Evolutionary conservation across 2,329 filamentous ascomycete species (phyloP).

Genomic region (Aspergillus phoenicis): DNA sequence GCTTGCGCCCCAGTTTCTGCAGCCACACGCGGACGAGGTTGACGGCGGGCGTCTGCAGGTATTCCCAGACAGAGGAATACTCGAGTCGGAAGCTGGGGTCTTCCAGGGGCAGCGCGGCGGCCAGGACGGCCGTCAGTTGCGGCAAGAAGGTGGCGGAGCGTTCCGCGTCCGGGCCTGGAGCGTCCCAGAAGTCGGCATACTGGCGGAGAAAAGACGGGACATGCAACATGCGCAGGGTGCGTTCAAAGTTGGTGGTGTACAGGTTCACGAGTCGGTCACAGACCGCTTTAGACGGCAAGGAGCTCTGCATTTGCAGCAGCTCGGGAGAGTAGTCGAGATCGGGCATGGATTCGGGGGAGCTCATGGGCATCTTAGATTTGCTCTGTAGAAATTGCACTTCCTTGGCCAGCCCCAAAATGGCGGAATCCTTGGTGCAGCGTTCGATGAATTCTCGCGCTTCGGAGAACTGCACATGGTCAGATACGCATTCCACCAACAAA

Average conservation of each 20-base stretch:
- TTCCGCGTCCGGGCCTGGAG: constrained; percentile 8
- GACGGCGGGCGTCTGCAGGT: constrained; percentile 20
- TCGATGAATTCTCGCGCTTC: constrained; percentile 27
- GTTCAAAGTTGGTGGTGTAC: constrained; percentile 26
- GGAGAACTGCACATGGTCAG: constrained; percentile 18
- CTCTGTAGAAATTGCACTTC: constrained; percentile 30
- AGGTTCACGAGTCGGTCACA: constrained; percentile 22
- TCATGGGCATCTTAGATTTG: constrained; percentile 16
- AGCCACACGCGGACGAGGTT: constrained; percentile 20
- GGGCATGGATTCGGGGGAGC: constrained; percentile 21
- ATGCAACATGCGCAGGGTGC: constrained; percentile 24
- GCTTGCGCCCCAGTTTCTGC: constrained; percentile 23
- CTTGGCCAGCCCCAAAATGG: constrained; percentile 23
- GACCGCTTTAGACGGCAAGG: constrained; percentile 18
- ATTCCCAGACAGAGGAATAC: constrained; percentile 18
- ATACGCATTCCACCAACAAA: not conserved
- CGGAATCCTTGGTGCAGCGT: constrained; percentile 20
- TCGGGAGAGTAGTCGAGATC: constrained; percentile 20
- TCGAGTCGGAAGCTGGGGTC: constrained; percentile 3
- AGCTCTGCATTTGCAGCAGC: constrained; percentile 14
- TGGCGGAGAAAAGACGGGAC: constrained; percentile 22
- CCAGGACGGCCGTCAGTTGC: constrained; percentile 22
- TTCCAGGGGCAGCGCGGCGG: constrained; percentile 9
- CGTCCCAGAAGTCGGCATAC: constrained; percentile 21
- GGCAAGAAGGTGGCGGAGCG: constrained; percentile 18